Evolutionary conservation across 2,329 filamentous ascomycete genomes (phyloP), one percentile per base, ranked within the genome.

Genomic region (Hypomyces perniciosus): DNA sequence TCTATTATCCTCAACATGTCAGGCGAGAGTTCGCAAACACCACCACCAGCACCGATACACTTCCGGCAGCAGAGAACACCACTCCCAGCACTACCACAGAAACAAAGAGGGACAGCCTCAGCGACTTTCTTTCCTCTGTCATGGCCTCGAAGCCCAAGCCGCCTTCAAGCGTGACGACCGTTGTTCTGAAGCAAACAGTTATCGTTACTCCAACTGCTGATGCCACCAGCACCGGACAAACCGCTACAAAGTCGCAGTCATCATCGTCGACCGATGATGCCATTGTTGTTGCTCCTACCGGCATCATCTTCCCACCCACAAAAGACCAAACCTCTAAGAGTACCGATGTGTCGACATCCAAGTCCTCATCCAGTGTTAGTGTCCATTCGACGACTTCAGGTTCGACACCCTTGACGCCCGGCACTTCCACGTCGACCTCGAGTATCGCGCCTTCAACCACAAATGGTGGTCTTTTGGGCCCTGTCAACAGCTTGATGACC

Each of bases 1-100:
- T 80, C 60, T 83, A 81, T 63, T 82, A 77, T 55, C 80, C 80
- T 9, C 72, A 75, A 50, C 72, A 80, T 40, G 69, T 83, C 59
- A 81, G 76, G 67, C 73, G 78, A 49, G 69, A 76, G 52, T 69
- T 73, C 48, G 59, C 60, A 54, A 78, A 78, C 59, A 64, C 62
- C 10, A 74, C 73, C n/a, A 69, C 69, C 38, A 62, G 62, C 46
- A 49, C 59, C 29, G 41, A 52, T 27, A 52, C 64, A 26, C 12
- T 40, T 10, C 35, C 45, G 8, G 10, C 29, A 6, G 26, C 45
- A n/a, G 28, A 47, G n/a, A 31, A 39, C 27, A 40, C 37, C 3
- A n/a, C 8, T 31, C n/a, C 26, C 45, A 20, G 26, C 10, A 40
- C 28, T 13, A n/a, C 49, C 2, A 45, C 52, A 26, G 46, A 51